Conservation (phyloP, 164 flowering plant genomes). For the Magnolia changhungtana region DNA sequence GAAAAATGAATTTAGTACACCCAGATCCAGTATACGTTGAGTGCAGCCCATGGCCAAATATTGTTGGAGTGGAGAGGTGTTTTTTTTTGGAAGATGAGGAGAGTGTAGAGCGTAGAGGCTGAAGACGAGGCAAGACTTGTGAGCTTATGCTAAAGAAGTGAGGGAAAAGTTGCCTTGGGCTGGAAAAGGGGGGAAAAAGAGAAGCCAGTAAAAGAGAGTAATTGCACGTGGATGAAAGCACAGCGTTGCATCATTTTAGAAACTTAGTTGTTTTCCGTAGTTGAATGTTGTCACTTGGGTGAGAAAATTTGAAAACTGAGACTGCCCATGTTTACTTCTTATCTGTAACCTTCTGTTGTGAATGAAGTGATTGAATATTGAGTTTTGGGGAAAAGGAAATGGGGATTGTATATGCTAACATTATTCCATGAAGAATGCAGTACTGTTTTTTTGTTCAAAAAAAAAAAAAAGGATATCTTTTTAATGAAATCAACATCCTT, state of each 20-base stretch:
- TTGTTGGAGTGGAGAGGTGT: neutral
- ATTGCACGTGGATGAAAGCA: neutral
- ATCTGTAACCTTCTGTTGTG: too few species aligned
- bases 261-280: too few species aligned
- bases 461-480: too few species aligned
- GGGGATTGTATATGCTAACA: too few species aligned
- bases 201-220: neutral
- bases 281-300: too few species aligned
- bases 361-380: too few species aligned
- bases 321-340: too few species aligned
- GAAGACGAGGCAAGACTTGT: neutral
- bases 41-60: neutral
- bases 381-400: too few species aligned
- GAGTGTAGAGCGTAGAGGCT: neutral
- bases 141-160: neutral
- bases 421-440: too few species aligned
- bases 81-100: neutral
- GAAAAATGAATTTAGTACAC: conserved; percentile 10
- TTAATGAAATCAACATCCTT: conserved; percentile 3
- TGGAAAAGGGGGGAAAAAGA: neutral
- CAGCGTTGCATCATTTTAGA: neutral
- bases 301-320: too few species aligned
- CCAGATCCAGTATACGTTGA: too few species aligned
- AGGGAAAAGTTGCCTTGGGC: neutral
- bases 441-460: too few species aligned